Percentiles rank a stretch among this genome's conserved stretches.
phyloP scores from a whole-genome alignment of 257 asterid genomes.

The Rhazya stricta region DNA sequence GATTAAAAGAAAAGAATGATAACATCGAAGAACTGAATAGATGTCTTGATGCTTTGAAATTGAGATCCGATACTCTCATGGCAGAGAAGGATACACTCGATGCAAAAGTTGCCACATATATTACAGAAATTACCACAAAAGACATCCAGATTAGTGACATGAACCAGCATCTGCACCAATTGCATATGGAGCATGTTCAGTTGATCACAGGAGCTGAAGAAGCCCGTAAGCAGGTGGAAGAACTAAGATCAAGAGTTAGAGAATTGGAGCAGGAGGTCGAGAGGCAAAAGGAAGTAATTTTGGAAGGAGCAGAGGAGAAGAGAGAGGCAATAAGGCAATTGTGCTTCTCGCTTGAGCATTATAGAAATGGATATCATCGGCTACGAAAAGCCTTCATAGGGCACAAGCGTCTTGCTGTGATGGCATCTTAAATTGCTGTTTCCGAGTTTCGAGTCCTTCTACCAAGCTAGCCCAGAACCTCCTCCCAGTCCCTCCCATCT shows the following conservation, averaged over 20 bases:
- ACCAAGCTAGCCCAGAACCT: neutral
- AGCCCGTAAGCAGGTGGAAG: conserved; percentile 33
- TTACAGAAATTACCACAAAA: conserved; percentile 37
- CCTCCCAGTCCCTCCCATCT: neutral
- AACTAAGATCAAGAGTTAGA: conserved; percentile 35
- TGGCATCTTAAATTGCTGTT: conserved; percentile 38
- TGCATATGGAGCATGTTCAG: conserved; percentile 55
- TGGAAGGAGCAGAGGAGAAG: conserved; percentile 79
- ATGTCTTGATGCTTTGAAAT: conserved; percentile 26
- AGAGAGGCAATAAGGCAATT: conserved; percentile 90
- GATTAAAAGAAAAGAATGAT: conserved; percentile 36
- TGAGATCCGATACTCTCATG: conserved; percentile 26
- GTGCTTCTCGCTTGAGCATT: conserved; percentile 74
- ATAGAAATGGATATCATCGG: conserved; percentile 56
- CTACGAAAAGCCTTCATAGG: conserved; percentile 53
- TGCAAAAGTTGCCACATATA: conserved; percentile 26
- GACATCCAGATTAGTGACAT: conserved; percentile 39
- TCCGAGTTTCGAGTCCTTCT: neutral
- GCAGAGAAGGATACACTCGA: conserved; percentile 36
- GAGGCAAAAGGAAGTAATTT: conserved; percentile 41
- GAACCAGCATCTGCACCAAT: conserved; percentile 50
- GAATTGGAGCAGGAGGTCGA: conserved; percentile 56
- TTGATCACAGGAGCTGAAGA: conserved; percentile 39
- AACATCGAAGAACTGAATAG: conserved; percentile 36
- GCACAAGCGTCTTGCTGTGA: conserved; percentile 43